Evolutionary conservation across 1,284 basidiomycete genomes (phyloP).

Genomic region (Earliella scabrosa): DNA sequence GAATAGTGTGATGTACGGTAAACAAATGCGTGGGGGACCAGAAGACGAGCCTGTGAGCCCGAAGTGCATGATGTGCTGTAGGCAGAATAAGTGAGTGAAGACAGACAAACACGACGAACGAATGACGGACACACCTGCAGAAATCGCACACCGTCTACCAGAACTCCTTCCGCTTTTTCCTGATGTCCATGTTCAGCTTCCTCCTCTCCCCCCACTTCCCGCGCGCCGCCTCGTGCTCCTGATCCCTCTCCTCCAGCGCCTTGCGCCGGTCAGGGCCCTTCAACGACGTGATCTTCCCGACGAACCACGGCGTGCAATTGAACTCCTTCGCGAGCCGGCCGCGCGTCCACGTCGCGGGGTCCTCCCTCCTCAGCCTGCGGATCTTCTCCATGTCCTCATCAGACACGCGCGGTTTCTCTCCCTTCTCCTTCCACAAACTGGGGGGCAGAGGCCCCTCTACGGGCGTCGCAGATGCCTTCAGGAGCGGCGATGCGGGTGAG

Average conservation of each 20-base stretch:
- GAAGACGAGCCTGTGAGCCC: too few relatives aligned
- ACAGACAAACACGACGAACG: background rate
- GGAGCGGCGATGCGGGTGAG: slow-evolving; percentile 69
- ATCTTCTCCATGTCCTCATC: slow-evolving; percentile 60
- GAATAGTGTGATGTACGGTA: too few relatives aligned
- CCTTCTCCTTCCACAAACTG: slow-evolving; percentile 40
- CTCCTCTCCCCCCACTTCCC: slow-evolving; percentile 43
- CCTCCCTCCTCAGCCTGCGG: slow-evolving; percentile 50
- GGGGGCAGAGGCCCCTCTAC: slow-evolving; percentile 48
- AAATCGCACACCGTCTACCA: slow-evolving; percentile 34
- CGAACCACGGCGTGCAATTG: slow-evolving; percentile 40
- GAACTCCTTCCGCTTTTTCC: slow-evolving; percentile 40
- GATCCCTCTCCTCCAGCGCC: slow-evolving; percentile 33
- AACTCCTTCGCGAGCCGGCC: slow-evolving; percentile 41
- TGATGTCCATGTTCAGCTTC: slow-evolving; percentile 35
- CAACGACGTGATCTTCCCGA: slow-evolving; percentile 39
- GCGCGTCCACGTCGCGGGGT: slow-evolving; percentile 40
- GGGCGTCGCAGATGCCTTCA: slow-evolving; percentile 41
- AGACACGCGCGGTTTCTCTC: slow-evolving; percentile 45
- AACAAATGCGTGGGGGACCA: too few relatives aligned
- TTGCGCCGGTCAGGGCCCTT: slow-evolving; percentile 28
- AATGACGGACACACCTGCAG: background rate
- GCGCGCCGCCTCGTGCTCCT: slow-evolving; percentile 34
- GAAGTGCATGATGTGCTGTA: too few relatives aligned
- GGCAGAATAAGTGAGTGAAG: too few relatives aligned